Percentiles rank a stretch among this genome's conserved stretches.
Evolutionary conservation across 1,139 yeast species (phyloP).

Genomic region (Lodderomyces jiufengensis): DNA sequence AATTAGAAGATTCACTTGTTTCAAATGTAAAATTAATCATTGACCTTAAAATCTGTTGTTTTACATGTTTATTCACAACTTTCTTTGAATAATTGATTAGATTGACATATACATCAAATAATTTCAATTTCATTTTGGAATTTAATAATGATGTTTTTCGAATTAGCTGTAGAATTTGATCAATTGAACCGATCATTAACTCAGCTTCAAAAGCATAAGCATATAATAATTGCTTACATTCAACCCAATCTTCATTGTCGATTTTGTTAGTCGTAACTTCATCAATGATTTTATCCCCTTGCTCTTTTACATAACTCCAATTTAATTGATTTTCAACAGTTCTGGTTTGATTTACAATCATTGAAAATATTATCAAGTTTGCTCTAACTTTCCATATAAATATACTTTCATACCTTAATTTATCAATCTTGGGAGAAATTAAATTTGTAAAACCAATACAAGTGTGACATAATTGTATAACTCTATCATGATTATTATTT

Average conservation of each 20-base stretch:
- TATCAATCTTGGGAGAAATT: slow-evolving; percentile 7
- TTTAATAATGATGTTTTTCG: slow-evolving; percentile 6
- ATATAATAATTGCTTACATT: slow-evolving; percentile 4
- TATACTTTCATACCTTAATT: slow-evolving; percentile 4
- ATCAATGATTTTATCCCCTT: slow-evolving; percentile 8
- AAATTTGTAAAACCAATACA: slow-evolving; percentile 8
- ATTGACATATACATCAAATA: slow-evolving; percentile 8
- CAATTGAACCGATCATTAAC: slow-evolving; percentile 9
- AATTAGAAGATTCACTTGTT: slow-evolving; percentile 1
- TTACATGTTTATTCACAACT: slow-evolving; percentile 1
- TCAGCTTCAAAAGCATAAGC: slow-evolving; percentile 13
- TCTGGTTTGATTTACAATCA: slow-evolving; percentile 2
- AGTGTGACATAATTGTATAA: slow-evolving; percentile 8
- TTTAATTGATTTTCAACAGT: slow-evolving; percentile 1
- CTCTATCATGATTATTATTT: not conserved
- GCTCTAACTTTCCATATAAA: slow-evolving; percentile 12
- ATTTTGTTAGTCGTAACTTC: slow-evolving; percentile 1
- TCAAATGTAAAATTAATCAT: slow-evolving; percentile 5
- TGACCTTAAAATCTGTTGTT: slow-evolving; percentile 4
- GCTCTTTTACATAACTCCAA: slow-evolving; percentile 11
- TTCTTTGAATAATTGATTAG: slow-evolving; percentile 4
- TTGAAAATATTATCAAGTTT: slow-evolving; percentile 6
- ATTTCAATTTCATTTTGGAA: slow-evolving; percentile 3
- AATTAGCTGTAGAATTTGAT: slow-evolving; percentile 7
- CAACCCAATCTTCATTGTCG: slow-evolving; percentile 6